Percentiles rank a stretch among this genome's conserved stretches.
phyloP scores from a whole-genome alignment of 306 rosid genomes.

The Inga laurina region DNA sequence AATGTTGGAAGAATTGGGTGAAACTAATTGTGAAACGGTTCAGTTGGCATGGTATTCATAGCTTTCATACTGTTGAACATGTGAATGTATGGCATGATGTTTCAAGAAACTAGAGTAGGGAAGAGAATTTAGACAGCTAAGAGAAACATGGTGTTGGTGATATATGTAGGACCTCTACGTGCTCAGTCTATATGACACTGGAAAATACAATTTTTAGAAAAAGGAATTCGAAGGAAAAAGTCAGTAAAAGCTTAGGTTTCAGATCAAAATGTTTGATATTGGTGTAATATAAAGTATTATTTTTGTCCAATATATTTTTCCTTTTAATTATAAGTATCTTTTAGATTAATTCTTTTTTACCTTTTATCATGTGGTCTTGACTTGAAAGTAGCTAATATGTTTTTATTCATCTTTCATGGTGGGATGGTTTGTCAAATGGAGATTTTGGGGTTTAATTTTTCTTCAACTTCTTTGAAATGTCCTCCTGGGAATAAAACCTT shows the following conservation, averaged over 20 bases:
- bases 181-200: background rate
- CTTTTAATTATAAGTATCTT: background rate
- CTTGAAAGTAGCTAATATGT: constrained; percentile 50
- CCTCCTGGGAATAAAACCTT: constrained; percentile 10
- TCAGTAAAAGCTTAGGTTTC: constrained; percentile 8
- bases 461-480: background rate
- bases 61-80: constrained; percentile 18
- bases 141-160: constrained; percentile 20
- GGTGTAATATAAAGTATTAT: background rate
- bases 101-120: constrained; percentile 20
- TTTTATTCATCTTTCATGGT: constrained; percentile 21
- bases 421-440: constrained; percentile 27
- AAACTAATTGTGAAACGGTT: constrained; percentile 15
- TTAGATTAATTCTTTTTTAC: constrained; percentile 4
- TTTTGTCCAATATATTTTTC: constrained; percentile 6
- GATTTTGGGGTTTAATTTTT: constrained; percentile 17
- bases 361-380: constrained; percentile 31
- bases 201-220: background rate
- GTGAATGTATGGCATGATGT: constrained; percentile 8
- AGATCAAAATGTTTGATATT: background rate
- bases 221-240: constrained; percentile 19
- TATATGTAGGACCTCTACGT: constrained; percentile 9
- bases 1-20: background rate
- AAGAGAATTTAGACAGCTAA: constrained; percentile 9
- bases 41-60: constrained; percentile 5